These are phyloP conservation scores for Fusarium armeniacum DNA, from an alignment of 2,329 filamentous ascomycete species.

Conservation along the genomic window DNA sequence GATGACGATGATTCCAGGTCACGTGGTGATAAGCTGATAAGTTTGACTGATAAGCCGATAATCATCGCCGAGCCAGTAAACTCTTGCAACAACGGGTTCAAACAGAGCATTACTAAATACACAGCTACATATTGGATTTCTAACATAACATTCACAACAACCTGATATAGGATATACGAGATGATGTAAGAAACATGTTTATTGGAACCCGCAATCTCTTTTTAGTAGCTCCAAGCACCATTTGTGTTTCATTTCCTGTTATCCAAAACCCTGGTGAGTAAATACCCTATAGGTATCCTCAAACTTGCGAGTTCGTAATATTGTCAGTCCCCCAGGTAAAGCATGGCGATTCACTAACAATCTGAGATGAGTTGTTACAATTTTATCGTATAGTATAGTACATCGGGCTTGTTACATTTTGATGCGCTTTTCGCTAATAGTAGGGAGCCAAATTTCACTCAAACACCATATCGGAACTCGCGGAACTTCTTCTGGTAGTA, in stretches of 20 bases:
- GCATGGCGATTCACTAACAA: background rate
- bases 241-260: fast-evolving
- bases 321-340: fast-evolving
- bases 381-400: conserved; percentile 5
- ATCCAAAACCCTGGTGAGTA: background rate
- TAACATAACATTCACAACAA: background rate
- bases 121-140: background rate
- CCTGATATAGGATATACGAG: background rate
- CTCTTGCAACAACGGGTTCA: too few species aligned
- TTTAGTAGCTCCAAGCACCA: fast-evolving
- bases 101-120: too few species aligned
- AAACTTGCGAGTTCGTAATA: fast-evolving
- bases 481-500: conserved; percentile 60
- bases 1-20: background rate
- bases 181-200: background rate
- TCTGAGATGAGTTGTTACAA: background rate
- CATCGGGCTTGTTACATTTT: background rate
- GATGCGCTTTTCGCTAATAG: too few species aligned
- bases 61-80: too few species aligned
- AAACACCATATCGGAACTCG: conserved; percentile 59
- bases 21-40: background rate
- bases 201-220: background rate
- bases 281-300: background rate
- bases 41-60: too few species aligned
- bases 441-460: background rate